phyloP scores from a whole-genome alignment of 2,329 filamentous ascomycete species.

The Colletotrichum viniferum region DNA sequence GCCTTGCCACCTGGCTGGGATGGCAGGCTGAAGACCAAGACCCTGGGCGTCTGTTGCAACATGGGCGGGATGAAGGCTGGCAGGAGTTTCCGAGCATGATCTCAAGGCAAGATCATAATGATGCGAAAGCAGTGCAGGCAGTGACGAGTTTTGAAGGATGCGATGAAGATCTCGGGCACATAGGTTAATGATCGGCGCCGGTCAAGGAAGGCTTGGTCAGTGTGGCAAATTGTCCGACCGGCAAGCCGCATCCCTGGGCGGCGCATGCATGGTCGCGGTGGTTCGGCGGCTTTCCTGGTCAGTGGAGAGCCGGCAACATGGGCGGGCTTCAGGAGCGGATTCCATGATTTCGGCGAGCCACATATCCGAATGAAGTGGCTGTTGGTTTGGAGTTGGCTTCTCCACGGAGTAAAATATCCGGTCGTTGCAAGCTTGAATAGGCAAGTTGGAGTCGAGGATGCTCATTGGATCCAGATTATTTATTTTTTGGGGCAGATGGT shows the following conservation, averaged over 20 bases:
- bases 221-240: constrained; percentile 11
- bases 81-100: not conserved
- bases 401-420: constrained; percentile 12
- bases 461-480: not conserved
- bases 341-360: not conserved
- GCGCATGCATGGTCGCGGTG: not conserved
- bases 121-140: not conserved
- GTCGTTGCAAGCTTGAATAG: not conserved
- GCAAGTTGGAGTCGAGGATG: not conserved
- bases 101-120: constrained; percentile 10
- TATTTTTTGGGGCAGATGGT: not conserved
- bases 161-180: constrained; percentile 6
- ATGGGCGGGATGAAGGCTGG: not conserved
- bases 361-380: not conserved
- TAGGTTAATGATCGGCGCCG: constrained; percentile 12
- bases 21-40: not conserved
- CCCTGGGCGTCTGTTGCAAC: not conserved
- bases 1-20: not conserved
- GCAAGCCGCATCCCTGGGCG: not conserved
- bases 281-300: not conserved
- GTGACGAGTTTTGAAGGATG: constrained; percentile 1
- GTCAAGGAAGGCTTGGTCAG: not conserved
- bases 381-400: not conserved
- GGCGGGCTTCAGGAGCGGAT: not conserved
- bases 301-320: not conserved